Evolutionary conservation across 345 rosid genomes (phyloP).

Genomic region (Adansonia digitata): DNA sequence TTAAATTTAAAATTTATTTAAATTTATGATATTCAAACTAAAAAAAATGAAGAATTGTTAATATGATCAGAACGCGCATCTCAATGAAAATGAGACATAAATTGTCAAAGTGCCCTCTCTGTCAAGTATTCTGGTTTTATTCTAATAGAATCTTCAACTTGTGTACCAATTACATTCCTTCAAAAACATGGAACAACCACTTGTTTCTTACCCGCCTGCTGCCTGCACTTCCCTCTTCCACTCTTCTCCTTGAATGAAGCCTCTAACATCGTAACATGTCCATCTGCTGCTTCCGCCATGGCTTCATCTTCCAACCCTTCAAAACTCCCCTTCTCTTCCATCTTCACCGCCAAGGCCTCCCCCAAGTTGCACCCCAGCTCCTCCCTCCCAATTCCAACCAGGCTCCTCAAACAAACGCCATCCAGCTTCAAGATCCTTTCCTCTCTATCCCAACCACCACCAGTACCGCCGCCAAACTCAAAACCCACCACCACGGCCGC

Average conservation of each 20-base stretch:
- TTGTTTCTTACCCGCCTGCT: no score
- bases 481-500: background rate
- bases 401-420: conserved; percentile 17
- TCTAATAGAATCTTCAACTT: no score
- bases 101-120: no score
- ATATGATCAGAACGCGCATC: no score
- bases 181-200: no score
- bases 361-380: conserved; percentile 19
- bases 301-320: conserved; percentile 28
- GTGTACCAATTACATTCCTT: no score
- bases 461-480: background rate
- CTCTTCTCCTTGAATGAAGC: background rate
- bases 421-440: conserved; percentile 25
- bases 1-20: no score
- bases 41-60: no score
- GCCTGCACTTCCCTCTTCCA: no score
- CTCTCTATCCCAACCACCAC: conserved; percentile 24
- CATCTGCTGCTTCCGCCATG: conserved; percentile 33
- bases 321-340: conserved; percentile 35
- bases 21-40: no score
- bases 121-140: no score
- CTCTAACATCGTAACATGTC: conserved; percentile 15
- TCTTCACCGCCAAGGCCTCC: conserved; percentile 26
- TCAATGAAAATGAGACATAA: no score
- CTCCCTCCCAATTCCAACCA: conserved; percentile 33